These are phyloP conservation scores for Filobasidium floriforme DNA, from an alignment of 768 basidiomycete species.

Conservation along the genomic window DNA sequence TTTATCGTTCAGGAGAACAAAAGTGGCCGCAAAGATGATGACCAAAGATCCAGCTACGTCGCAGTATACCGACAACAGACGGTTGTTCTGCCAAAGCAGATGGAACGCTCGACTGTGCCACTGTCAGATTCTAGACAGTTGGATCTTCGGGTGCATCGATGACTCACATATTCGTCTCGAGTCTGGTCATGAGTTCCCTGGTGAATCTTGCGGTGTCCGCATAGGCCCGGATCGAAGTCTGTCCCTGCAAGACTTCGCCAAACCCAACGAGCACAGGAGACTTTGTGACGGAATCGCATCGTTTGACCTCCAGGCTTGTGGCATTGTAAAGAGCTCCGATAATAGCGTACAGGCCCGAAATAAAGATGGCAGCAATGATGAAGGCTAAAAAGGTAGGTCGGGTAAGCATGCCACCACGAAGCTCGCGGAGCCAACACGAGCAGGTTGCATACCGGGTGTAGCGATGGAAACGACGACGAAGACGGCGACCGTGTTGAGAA, in stretches of 20 bases:
- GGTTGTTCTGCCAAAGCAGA: constrained; percentile 45
- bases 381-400: constrained; percentile 30
- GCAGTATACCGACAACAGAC: constrained; percentile 40
- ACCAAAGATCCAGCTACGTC: constrained; percentile 46
- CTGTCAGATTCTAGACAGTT: no score
- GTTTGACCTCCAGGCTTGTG: constrained; percentile 47
- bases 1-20: constrained; percentile 38
- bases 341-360: constrained; percentile 39
- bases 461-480: constrained; percentile 41
- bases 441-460: constrained; percentile 36
- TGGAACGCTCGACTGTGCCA: constrained; percentile 44
- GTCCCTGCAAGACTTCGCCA: constrained; percentile 45
- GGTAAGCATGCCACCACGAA: not conserved
- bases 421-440: not conserved
- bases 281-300: constrained; percentile 38
- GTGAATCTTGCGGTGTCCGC: constrained; percentile 47
- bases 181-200: constrained; percentile 38
- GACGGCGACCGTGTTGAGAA: constrained; percentile 39
- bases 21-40: constrained; percentile 42
- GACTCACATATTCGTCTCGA: constrained; percentile 46
- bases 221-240: constrained; percentile 47
- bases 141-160: no score
- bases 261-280: constrained; percentile 47
- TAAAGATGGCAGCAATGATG: constrained; percentile 38
- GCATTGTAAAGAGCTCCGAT: constrained; percentile 46